phyloP scores from a whole-genome alignment of 257 asterid species.

The Verbena officinalis region DNA sequence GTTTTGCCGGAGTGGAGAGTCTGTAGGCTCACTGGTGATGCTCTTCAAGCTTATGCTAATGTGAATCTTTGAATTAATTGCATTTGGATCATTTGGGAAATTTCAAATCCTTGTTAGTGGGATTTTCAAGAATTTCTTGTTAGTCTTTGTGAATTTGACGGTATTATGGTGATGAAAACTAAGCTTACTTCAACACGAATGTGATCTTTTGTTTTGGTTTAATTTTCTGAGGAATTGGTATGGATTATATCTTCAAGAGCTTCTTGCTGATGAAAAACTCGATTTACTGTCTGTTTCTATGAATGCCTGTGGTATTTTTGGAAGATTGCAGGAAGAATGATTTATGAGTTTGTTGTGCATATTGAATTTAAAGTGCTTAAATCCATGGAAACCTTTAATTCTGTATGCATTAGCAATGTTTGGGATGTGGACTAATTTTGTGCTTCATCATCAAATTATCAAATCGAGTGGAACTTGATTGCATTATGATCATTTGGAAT shows the following conservation, averaged over 20 bases:
- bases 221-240: neutral
- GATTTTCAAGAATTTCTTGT: slow-evolving; percentile 1
- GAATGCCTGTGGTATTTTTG: neutral
- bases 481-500: neutral
- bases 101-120: neutral
- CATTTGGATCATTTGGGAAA: neutral
- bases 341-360: neutral
- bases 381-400: no score
- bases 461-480: no score
- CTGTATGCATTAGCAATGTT: no score
- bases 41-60: slow-evolving; percentile 62
- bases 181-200: neutral
- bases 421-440: no score
- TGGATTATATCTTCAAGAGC: neutral
- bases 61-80: slow-evolving; percentile 36
- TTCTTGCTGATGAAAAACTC: no score
- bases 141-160: neutral
- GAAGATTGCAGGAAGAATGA: slow-evolving; percentile 6
- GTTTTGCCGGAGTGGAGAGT: slow-evolving; percentile 78
- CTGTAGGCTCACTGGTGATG: slow-evolving; percentile 78
- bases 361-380: no score
- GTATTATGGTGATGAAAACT: no score
- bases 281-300: no score
- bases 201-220: neutral
- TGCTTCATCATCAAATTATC: no score